Evolutionary conservation across 2,329 filamentous ascomycete genomes (phyloP), one percentile per base, ranked within the genome.

Genomic region (Colletotrichum sp.): DNA sequence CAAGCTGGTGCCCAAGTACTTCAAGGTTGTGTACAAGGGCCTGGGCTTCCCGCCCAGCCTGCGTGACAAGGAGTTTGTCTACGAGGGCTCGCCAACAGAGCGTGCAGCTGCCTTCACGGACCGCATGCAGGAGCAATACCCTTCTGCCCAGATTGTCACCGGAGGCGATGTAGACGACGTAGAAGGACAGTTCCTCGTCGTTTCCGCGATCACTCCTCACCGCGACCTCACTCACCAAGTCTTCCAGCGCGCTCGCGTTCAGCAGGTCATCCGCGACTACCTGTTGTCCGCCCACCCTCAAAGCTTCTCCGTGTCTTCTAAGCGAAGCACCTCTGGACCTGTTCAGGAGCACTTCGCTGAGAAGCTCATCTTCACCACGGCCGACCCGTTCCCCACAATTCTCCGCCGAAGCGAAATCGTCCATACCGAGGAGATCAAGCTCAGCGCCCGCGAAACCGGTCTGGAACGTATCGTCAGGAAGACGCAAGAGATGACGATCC

Each of bases 31-130:
- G 15, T 99, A 97, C 87, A 95, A 93, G 81, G 96, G 96, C 7
- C 91, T 98, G 71, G 96, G 96, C 1, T 99, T 98, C 84, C 95
- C 96, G 2, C 81, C 92, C 3, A 94, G 90, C 65, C 84, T 99
- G 26, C 91, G 96, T 68, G 96, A 98, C 84, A 98, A 98, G 86
- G 93, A 96, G 75, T 99, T 95, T 84, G 93, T 99, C 71, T 98
- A 98, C 80, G 95, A 99, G 84, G 96, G 95, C 1, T 91, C 92
- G 3, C 90, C 94, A 1, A 92, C 89, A 8, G 96, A 99, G 84
- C 92, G 94, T 26, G 92, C 95, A 55, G 92, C 93, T 2, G 93
- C 92, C 6, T 99, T 99, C 80, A 95, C 95, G 2, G 96, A 98
- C 82, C 94, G 95, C 66, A 95, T 99, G 91, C 96, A 98, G 82